These are phyloP conservation scores for Chrysanthemum seticuspe DNA, from an alignment of 129 eudicot genomes.

Conservation along the genomic window DNA sequence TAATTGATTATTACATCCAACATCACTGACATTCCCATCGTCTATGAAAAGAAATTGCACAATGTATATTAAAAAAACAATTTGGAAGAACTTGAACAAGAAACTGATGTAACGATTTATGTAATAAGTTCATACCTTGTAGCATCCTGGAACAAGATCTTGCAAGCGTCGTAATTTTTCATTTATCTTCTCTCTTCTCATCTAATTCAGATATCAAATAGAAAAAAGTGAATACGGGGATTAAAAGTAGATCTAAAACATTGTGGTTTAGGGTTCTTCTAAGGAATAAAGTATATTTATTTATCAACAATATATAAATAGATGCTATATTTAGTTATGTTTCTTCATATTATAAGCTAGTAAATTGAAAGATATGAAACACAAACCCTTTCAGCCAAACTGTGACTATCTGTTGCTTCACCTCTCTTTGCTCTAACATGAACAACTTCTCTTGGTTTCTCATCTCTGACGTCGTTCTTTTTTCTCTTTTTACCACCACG, in stretches of 20 bases:
- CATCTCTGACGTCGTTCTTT: conserved; percentile 37
- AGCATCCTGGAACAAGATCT: conserved; percentile 93
- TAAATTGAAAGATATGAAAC: conserved; percentile 11
- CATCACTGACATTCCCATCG: conserved; percentile 98
- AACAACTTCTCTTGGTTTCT: conserved; percentile 74
- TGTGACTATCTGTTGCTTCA: conserved; percentile 97
- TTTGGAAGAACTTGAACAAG: background rate
- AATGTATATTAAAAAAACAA: background rate
- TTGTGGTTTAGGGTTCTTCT: background rate
- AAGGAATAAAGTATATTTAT: background rate
- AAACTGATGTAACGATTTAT: background rate
- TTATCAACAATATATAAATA: background rate
- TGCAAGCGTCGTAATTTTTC: conserved; percentile 76
- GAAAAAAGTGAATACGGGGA: background rate
- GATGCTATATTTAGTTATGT: background rate
- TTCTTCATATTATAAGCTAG: conserved; percentile 8
- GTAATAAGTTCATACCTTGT: conserved; percentile 49
- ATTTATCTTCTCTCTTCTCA: conserved; percentile 81
- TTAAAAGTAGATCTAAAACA: background rate
- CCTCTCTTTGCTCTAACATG: conserved; percentile 98
- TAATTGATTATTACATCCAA: conserved; percentile 85
- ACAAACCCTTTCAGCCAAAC: conserved; percentile 91
- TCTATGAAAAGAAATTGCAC: conserved; percentile 34
- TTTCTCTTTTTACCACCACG: conserved; percentile 72
- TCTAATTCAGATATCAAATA: conserved; percentile 29